Conservation (phyloP, 805 yeast species). For the Pichia kluyveri region DNA sequence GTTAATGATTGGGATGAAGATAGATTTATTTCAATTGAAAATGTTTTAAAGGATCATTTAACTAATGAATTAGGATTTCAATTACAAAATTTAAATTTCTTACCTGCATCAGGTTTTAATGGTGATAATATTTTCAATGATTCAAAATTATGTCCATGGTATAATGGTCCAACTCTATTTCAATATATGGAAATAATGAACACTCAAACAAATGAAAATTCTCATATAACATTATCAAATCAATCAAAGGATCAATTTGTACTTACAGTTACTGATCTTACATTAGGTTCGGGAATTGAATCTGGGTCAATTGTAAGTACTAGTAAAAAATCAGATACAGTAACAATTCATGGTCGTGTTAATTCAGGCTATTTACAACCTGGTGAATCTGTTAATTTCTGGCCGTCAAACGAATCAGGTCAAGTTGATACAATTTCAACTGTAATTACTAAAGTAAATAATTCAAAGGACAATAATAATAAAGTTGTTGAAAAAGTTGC, state of each 20-base stretch:
- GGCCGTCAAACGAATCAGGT: constrained; percentile 41
- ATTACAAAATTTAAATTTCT: constrained; percentile 32
- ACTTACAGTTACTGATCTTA: constrained; percentile 55
- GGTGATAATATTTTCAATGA: constrained; percentile 57
- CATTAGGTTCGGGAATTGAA: constrained; percentile 1
- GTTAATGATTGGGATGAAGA: constrained; percentile 45
- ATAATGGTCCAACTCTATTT: constrained; percentile 39
- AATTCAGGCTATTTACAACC: constrained; percentile 60
- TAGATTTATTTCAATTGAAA: constrained; percentile 42
- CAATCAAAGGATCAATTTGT: constrained; percentile 28
- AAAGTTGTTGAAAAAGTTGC: constrained; percentile 28
- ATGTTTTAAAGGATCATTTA: constrained; percentile 42
- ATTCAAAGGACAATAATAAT: constrained; percentile 1
- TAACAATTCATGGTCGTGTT: constrained; percentile 55
- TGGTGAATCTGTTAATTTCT: constrained; percentile 54
- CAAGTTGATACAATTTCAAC: constrained; percentile 31
- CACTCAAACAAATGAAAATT: constrained; percentile 9
- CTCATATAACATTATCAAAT: constrained; percentile 23
- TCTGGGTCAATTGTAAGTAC: constrained; percentile 1
- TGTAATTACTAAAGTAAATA: constrained; percentile 16
- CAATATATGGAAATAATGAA: constrained; percentile 31
- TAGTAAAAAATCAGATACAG: constrained; percentile 32
- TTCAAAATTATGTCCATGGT: constrained; percentile 23
- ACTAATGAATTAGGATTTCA: constrained; percentile 43
- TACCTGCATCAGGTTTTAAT: constrained; percentile 62